Percentiles rank a stretch among this genome's conserved stretches.
Conservation (phyloP, 1,139 yeast species). For the Williopsis jadinii region DNA sequence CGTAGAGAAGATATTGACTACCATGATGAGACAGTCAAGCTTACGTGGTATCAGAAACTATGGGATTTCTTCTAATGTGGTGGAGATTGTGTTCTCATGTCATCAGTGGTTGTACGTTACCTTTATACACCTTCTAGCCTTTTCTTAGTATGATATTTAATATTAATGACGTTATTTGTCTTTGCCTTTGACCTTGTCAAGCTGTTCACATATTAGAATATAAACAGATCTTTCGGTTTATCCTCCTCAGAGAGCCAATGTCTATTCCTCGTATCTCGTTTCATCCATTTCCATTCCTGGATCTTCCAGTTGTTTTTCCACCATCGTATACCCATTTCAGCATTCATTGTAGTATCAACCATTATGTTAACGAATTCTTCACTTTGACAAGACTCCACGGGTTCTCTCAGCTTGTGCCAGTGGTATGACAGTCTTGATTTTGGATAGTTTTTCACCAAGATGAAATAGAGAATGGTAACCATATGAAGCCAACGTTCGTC, state of each 20-base stretch:
- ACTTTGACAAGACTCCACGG: background rate
- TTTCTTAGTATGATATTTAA: too few species aligned
- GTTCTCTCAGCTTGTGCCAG: slow-evolving; percentile 2
- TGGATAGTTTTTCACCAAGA: slow-evolving; percentile 16
- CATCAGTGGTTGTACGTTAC: too few species aligned
- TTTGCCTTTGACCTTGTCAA: too few species aligned
- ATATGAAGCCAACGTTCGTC: slow-evolving; percentile 15
- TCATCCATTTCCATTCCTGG: slow-evolving; percentile 6
- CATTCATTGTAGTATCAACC: background rate
- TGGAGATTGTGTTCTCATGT: background rate
- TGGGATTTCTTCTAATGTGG: slow-evolving; percentile 7
- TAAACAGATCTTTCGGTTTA: slow-evolving; percentile 6
- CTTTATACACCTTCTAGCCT: too few species aligned
- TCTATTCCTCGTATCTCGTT: background rate
- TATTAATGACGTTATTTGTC: too few species aligned
- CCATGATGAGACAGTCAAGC: background rate
- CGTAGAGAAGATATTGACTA: slow-evolving; percentile 17
- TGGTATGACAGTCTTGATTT: slow-evolving; percentile 8
- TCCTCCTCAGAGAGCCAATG: slow-evolving; percentile 8
- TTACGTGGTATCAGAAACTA: slow-evolving; percentile 7
- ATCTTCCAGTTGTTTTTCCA: slow-evolving; percentile 11
- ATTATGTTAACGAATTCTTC: background rate
- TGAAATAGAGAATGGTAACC: slow-evolving; percentile 13
- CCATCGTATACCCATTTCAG: background rate
- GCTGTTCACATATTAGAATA: slow-evolving; percentile 1